Evolutionary conservation across 1,139 yeast species (phyloP), one percentile per base, ranked within the genome.

Genomic region (Kodamaea plutei): DNA sequence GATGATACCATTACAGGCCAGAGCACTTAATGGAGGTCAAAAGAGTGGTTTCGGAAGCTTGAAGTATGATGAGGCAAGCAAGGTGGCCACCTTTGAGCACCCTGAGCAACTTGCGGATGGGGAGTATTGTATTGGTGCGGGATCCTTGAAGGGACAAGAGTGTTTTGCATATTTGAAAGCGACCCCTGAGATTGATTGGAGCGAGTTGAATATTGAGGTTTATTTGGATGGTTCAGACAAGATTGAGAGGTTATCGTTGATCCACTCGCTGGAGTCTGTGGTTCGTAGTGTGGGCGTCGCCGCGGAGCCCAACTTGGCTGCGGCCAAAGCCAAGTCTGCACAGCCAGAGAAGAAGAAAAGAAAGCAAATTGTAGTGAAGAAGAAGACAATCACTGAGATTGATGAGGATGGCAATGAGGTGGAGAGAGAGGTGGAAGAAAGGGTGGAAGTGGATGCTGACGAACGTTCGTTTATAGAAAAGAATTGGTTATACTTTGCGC

Each of bases 401-500:
- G 48, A 58, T 33, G 56, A 48, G 8, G 39, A 55, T 4, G 67
- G 62, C 0, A 49, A 52, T 10, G 54, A 51, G 21, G 42, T 47
- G 2, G 55, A 49, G 28, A 48, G 38, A 13, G 54, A 49, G 26
- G 49, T 44, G 7, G 61, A 55, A 37, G 48, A 52, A 37, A 52
- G 40, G 32, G 38, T 48, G n/a, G 48, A 39, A 29, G 41, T 49
- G 6, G 64, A 50, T 15, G 57, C 46, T 5, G 63, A 55, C 31
- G 60, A 64, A 16, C 59, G 72, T 32, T 66, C 76, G 2, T 74
- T 71, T 58, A 54, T 74, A 15, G 78, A 73, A 43, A 66, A 66
- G 50, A 64, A 75, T 47, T 74, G 80, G 80, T 56, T 69, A 57
- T 73, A 70, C 45, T 39, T 68, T 15, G 69, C 64, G 2, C 61